Percentiles rank a stretch among this genome's conserved stretches.
Evolutionary conservation across 768 basidiomycete genomes (phyloP).

Genomic region (Boletus coccyginus): DNA sequence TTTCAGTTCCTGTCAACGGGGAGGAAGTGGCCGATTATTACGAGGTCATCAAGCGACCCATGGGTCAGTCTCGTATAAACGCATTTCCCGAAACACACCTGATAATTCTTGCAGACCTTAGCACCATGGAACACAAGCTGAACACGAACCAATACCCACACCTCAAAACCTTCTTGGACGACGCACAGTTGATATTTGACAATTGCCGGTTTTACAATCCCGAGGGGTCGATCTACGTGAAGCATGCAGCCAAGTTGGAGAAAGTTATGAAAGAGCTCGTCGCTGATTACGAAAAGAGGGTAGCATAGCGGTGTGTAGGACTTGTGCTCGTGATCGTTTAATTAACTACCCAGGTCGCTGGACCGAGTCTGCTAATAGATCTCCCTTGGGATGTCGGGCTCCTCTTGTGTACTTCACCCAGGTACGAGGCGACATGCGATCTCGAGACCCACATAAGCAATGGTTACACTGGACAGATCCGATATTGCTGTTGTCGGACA

Average conservation of each 20-base stretch:
- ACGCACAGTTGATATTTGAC: slow-evolving; percentile 81
- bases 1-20: slow-evolving; percentile 72
- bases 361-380: neutral
- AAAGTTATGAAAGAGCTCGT: slow-evolving; percentile 64
- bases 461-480: too few species aligned
- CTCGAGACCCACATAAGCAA: too few species aligned
- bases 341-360: neutral
- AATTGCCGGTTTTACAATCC: slow-evolving; percentile 91
- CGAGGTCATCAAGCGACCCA: slow-evolving; percentile 83
- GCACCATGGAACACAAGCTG: slow-evolving; percentile 88
- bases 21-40: slow-evolving; percentile 88
- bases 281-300: slow-evolving; percentile 24
- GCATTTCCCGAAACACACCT: neutral
- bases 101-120: slow-evolving; percentile 56
- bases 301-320: slow-evolving; percentile 6
- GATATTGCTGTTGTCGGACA: too few species aligned
- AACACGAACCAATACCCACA: slow-evolving; percentile 78
- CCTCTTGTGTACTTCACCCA: too few species aligned
- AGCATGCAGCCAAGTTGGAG: slow-evolving; percentile 83
- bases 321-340: neutral
- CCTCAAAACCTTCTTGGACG: slow-evolving; percentile 72
- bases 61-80: slow-evolving; percentile 60
- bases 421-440: too few species aligned
- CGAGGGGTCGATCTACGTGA: slow-evolving; percentile 73
- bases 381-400: neutral